Evolutionary conservation across 805 yeast genomes (phyloP).

Genomic region (Starmerella floricola): DNA sequence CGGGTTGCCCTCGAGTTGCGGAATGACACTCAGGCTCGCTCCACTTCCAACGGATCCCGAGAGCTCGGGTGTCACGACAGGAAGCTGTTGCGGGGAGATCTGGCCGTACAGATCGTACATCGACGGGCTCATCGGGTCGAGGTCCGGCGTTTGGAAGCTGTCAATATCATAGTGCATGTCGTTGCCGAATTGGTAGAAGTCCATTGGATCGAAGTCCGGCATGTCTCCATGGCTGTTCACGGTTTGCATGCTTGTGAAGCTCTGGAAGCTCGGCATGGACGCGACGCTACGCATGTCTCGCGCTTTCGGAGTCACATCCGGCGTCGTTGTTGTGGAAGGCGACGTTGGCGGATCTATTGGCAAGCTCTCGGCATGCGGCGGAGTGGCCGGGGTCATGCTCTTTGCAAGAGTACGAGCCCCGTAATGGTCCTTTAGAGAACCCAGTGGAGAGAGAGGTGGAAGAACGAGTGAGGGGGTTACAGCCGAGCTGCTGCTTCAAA

Average conservation of each 20-base stretch:
- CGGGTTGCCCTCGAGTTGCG: neutral
- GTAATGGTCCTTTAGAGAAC: too few relatives aligned
- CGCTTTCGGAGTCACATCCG: constrained; percentile 1
- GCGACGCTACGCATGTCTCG: constrained; percentile 3
- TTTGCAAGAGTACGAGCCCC: too few relatives aligned
- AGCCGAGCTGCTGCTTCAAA: too few relatives aligned
- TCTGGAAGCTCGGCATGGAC: constrained; percentile 7
- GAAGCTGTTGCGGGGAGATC: constrained; percentile 4
- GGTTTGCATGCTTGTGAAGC: constrained; percentile 2
- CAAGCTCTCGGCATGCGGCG: neutral
- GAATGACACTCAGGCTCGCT: constrained; percentile 5
- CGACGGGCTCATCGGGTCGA: constrained; percentile 13
- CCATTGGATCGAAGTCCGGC: constrained; percentile 3
- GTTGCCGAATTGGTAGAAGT: neutral
- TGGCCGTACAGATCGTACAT: constrained; percentile 10
- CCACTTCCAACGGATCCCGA: constrained; percentile 11
- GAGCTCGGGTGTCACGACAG: constrained; percentile 14
- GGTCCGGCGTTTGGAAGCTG: constrained; percentile 9
- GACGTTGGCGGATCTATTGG: neutral
- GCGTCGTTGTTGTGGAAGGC: constrained; percentile 1
- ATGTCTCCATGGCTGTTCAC: constrained; percentile 4
- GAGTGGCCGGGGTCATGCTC: neutral
- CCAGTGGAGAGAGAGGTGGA: too few relatives aligned
- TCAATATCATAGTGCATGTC: constrained; percentile 7
- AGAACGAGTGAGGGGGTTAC: too few relatives aligned